Evolutionary conservation across 2,329 filamentous ascomycete genomes (phyloP).

Genomic region (Tolypocladium pustulatum): DNA sequence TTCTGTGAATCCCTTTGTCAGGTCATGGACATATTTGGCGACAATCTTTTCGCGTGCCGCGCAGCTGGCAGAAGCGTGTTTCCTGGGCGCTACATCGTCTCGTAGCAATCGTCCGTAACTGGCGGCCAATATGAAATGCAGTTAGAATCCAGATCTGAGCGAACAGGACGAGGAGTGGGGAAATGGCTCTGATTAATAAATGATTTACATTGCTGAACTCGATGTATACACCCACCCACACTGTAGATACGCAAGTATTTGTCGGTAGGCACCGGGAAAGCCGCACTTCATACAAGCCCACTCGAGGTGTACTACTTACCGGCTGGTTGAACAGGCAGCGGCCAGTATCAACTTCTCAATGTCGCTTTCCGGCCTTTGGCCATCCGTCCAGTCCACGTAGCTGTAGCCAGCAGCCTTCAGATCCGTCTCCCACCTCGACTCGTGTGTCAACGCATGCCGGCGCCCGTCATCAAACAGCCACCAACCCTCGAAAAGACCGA

Average conservation of each 20-base stretch:
- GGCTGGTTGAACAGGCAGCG: neutral
- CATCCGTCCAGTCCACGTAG: constrained; percentile 10
- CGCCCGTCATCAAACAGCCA: constrained; percentile 16
- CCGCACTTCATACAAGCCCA: too few relatives aligned
- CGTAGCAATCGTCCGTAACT: neutral
- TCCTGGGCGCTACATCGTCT: neutral
- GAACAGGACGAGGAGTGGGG: too few relatives aligned
- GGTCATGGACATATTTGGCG: neutral
- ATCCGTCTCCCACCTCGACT: constrained; percentile 5
- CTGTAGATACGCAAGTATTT: too few relatives aligned
- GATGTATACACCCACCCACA: too few relatives aligned
- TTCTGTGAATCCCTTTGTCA: neutral
- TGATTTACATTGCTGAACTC: too few relatives aligned
- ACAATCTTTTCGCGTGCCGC: neutral
- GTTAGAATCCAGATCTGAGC: neutral
- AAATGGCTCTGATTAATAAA: too few relatives aligned
- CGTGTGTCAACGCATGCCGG: constrained; percentile 3
- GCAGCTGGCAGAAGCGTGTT: neutral
- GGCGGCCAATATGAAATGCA: neutral
- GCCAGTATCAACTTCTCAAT: constrained; percentile 6
- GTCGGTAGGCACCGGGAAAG: too few relatives aligned
- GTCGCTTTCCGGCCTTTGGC: constrained; percentile 4
- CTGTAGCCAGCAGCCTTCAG: constrained; percentile 7
- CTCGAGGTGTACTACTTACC: neutral
- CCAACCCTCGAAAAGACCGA: constrained; percentile 24